Evolutionary conservation across 176 grass and related monocot genomes (phyloP).

Genomic region (Microstegium vimineum): DNA sequence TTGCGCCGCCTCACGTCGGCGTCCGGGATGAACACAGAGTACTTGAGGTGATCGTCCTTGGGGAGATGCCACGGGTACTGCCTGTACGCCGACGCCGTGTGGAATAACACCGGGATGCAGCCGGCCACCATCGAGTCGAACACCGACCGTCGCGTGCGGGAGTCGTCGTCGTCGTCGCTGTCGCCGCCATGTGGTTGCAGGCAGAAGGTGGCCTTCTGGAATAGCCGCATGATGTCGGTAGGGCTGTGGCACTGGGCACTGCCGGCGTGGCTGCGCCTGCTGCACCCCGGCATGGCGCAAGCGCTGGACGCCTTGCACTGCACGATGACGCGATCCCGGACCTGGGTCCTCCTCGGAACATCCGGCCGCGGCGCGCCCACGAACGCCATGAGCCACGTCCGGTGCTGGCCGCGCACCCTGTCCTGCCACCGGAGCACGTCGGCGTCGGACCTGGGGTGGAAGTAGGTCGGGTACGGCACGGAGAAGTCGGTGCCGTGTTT

Average conservation of each 20-base stretch:
- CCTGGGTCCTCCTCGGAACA: slow-evolving; percentile 21
- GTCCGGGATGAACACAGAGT: slow-evolving; percentile 45
- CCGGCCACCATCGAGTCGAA: slow-evolving; percentile 56
- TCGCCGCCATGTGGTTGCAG: slow-evolving; percentile 43
- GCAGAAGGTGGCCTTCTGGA: slow-evolving; percentile 45
- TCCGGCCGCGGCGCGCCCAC: too few species aligned
- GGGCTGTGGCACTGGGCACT: slow-evolving; percentile 38
- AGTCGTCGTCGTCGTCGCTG: not conserved
- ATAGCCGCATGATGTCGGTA: slow-evolving; percentile 36
- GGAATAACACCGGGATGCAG: slow-evolving; percentile 56
- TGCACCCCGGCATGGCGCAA: slow-evolving; percentile 36
- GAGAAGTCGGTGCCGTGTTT: slow-evolving; percentile 31
- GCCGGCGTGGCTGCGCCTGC: slow-evolving; percentile 18
- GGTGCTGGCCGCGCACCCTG: too few species aligned
- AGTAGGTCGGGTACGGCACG: slow-evolving; percentile 74
- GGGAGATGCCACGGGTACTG: slow-evolving; percentile 53
- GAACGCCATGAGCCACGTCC: too few species aligned
- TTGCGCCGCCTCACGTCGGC: slow-evolving; percentile 22
- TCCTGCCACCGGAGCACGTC: too few species aligned
- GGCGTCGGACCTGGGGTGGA: too few species aligned
- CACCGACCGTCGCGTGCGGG: slow-evolving; percentile 41
- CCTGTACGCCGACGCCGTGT: slow-evolving; percentile 33
- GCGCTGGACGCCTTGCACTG: slow-evolving; percentile 36
- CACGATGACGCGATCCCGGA: slow-evolving; percentile 46
- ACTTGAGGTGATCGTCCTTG: slow-evolving; percentile 1